These are phyloP conservation scores for Fistulinella prunicolor DNA, from an alignment of 768 basidiomycete genomes.

Conservation along the genomic window DNA sequence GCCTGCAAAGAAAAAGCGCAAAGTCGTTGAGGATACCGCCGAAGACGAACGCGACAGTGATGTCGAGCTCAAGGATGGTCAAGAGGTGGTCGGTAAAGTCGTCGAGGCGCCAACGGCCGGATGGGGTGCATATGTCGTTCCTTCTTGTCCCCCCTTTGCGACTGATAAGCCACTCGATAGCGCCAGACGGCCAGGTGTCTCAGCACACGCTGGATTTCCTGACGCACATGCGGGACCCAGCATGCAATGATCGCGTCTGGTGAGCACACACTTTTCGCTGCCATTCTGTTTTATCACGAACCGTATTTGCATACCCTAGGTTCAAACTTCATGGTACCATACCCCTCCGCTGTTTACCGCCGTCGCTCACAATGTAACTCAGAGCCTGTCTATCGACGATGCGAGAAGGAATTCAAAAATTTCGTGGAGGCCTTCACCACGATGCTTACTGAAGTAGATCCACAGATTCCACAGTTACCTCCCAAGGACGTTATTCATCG, in stretches of 20 bases:
- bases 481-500: constrained; percentile 90
- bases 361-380: neutral
- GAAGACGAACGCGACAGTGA: constrained; percentile 36
- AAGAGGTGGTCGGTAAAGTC: constrained; percentile 70
- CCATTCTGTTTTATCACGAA: neutral
- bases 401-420: constrained; percentile 86
- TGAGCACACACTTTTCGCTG: constrained; percentile 27
- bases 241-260: constrained; percentile 85
- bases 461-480: constrained; percentile 83
- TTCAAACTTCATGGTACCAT: constrained; percentile 73
- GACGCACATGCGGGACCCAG: constrained; percentile 61
- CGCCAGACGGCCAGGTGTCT: constrained; percentile 83
- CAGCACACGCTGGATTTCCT: constrained; percentile 83
- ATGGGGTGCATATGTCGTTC: constrained; percentile 45
- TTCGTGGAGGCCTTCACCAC: constrained; percentile 75
- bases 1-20: constrained; percentile 26
- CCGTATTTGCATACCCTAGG: constrained; percentile 41
- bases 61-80: constrained; percentile 55
- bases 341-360: neutral
- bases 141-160: neutral
- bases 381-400: constrained; percentile 40
- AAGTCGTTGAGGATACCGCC: constrained; percentile 9
- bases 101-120: constrained; percentile 82
- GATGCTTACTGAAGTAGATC: constrained; percentile 67
- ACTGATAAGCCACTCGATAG: constrained; percentile 35